Evolutionary conservation across 139 green algal species (phyloP), one percentile per base, ranked within the genome.

Genomic region (Astrephomene gubernaculifera): DNA sequence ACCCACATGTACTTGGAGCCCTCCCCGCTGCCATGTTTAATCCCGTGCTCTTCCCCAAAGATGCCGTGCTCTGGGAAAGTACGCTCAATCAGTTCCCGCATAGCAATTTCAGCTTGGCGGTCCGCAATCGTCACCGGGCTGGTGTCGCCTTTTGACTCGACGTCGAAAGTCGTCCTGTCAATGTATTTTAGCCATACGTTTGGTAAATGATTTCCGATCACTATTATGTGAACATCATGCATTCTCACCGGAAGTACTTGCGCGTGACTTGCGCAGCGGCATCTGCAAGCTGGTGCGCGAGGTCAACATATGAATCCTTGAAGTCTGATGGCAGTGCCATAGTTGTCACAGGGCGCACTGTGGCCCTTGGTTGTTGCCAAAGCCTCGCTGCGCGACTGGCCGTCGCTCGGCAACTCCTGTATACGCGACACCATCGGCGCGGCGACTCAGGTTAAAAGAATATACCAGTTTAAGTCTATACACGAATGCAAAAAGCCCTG

Each of bases 1-100:
- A 99, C 95, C 97, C 97, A 99, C 79, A 96, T 83, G 72, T 91
- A 99, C 57, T 95, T 87, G 39, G 72, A 57, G 9, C 90, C 87
- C 17, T 38, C 83, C 41, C 81, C 85, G 36, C 36, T 86, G 52
- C 90, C 92, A 14, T 57, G 68, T 35, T 93, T 70, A 53, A 96
- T 86, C 38, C 97, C 97, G 8, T 92, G 69, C 87, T 99, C 97
- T 90, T 99, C 96, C 4, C 96, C 97, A 86, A 97, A 98, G 12
- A 99, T 90, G 53, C 78, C 87, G 85, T 99, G 96, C 35, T 90
- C 70, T 2, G 96, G 96, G 41, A 93, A 7, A 21, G 39, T 67
- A 92, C 53, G 25, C n/a, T 43, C 29, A 94, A 73, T 25, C 92
- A 97, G 31, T 25, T 53, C 54, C 0, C 95, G 90, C 96, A 98